Base-by-base conservation (phyloP, 192 early-diverging fungal species). In the Linnemannia hyalina region DNA sequence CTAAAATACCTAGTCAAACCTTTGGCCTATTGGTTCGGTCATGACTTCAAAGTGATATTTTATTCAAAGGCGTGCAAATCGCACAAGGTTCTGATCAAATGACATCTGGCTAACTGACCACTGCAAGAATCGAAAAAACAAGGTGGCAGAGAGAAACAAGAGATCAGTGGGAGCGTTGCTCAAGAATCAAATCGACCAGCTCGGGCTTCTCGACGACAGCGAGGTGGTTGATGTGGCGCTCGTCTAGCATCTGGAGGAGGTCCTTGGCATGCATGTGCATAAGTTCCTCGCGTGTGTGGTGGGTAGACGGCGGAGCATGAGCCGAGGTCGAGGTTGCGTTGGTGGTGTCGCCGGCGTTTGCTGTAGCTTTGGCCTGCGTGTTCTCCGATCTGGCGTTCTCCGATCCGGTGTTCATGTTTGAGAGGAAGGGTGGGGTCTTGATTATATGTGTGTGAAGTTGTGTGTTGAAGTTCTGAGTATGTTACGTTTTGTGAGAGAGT, bases 181-280 rank as follows among this genome's bases (percentile, higher is more conserved):
- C 75, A 60, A 76, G 55, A 41, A 76, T 76, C 23, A 65, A 23
- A 22, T 44, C 22, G 57, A 76, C n/a, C 38, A 76, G n/a, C 22
- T 76, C 75, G 22, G 40, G 42, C 29, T 76, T 76, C 75, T 76
- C 75, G n/a, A 76, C 38, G 9, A 16, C 26, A 29, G 42, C 75
- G 4, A 36, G 68, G 75, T 76, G 75, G 23, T 76, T n/a, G 29
- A 76, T 22, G 9, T 65, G 38, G 75, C 75, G 75, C 4, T 65
- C 75, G 15, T 76, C 75, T 26, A 76, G 29, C 0, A 76, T 76
- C 41, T 76, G 54, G 13, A 76, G 32, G 6, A 76, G 60, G 4
- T 65, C 75, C 16, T 63, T 41, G 23, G 75, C 35, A 22, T 76
- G 75, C 75, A 76, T 65, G 0, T 60, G 13, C 75, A 76, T 76